Conservation (phyloP, 2,329 filamentous ascomycete genomes). For the Botrytis hyacinthi region DNA sequence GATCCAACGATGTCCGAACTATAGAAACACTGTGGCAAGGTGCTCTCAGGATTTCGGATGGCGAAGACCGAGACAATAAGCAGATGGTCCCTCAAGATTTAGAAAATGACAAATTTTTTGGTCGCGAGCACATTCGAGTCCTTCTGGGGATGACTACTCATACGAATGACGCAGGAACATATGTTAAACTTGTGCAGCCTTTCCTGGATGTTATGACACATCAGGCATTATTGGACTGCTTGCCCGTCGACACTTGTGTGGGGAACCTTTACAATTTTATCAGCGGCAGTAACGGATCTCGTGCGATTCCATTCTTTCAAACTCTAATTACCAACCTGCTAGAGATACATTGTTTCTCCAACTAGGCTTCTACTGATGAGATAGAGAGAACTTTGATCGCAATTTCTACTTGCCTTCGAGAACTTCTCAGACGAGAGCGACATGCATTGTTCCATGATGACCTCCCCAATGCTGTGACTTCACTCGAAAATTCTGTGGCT, state of each 20-base stretch:
- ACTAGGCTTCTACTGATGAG: not conserved
- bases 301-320: conserved; percentile 17
- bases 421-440: conserved; percentile 14
- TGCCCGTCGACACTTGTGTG: conserved; percentile 16
- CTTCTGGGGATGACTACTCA: conserved; percentile 6
- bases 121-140: not conserved
- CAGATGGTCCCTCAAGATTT: conserved; percentile 26
- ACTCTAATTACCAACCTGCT: not conserved
- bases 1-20: conserved; percentile 20
- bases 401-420: conserved; percentile 4
- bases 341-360: not conserved
- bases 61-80: conserved; percentile 23
- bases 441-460: conserved; percentile 9
- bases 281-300: conserved; percentile 17
- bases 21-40: conserved; percentile 24
- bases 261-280: conserved; percentile 13
- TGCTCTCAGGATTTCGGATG: conserved; percentile 25
- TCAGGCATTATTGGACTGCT: conserved; percentile 14
- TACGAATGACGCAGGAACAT: not conserved
- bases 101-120: conserved; percentile 18
- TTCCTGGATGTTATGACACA: conserved; percentile 15
- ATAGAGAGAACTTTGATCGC: not conserved
- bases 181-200: conserved; percentile 4
- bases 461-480: not conserved
- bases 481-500: not conserved